phyloP scores from a whole-genome alignment of 1,284 basidiomycete genomes.

The Sutorius eximius region DNA sequence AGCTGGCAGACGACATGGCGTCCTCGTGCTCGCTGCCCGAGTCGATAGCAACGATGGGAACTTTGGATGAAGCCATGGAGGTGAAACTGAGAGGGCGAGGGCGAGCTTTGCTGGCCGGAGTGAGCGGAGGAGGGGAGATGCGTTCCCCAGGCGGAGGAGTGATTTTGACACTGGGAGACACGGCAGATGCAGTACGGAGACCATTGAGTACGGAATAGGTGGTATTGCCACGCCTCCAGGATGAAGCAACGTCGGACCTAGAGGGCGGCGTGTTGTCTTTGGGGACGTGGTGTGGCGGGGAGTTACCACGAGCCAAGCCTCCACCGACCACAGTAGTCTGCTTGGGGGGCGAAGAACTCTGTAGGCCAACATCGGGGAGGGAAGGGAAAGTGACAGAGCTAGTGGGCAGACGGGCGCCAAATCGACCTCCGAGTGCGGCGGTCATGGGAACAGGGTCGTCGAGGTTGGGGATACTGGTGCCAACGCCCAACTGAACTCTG shows the following conservation, averaged over 20 bases:
- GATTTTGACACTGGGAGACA: constrained; percentile 61
- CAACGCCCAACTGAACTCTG: constrained; percentile 54
- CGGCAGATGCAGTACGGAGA: constrained; percentile 54
- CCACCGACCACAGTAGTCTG: constrained; percentile 70
- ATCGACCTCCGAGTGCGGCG: constrained; percentile 71
- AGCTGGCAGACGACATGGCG: constrained; percentile 52
- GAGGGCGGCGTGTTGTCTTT: constrained; percentile 46
- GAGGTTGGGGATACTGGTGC: constrained; percentile 14
- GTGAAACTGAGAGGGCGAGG: constrained; percentile 72
- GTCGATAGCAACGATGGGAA: constrained; percentile 61
- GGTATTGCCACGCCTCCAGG: constrained; percentile 72
- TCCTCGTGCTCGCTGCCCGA: constrained; percentile 58
- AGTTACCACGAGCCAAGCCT: constrained; percentile 62
- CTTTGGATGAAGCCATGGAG: constrained; percentile 44
- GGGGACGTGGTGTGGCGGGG: constrained; percentile 40
- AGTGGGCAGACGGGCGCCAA: constrained; percentile 56
- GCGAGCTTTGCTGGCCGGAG: constrained; percentile 49
- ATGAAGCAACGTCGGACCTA: constrained; percentile 72
- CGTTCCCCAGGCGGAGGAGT: constrained; percentile 68
- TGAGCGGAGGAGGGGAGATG: constrained; percentile 44
- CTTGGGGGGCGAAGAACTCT: constrained; percentile 48
- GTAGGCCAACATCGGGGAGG: constrained; percentile 43
- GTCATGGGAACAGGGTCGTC: constrained; percentile 75
- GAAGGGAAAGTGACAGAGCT: constrained; percentile 43
- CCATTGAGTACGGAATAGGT: constrained; percentile 68